Base-by-base conservation (phyloP, 768 basidiomycete genomes). In the Suillus tomentosus region DNA sequence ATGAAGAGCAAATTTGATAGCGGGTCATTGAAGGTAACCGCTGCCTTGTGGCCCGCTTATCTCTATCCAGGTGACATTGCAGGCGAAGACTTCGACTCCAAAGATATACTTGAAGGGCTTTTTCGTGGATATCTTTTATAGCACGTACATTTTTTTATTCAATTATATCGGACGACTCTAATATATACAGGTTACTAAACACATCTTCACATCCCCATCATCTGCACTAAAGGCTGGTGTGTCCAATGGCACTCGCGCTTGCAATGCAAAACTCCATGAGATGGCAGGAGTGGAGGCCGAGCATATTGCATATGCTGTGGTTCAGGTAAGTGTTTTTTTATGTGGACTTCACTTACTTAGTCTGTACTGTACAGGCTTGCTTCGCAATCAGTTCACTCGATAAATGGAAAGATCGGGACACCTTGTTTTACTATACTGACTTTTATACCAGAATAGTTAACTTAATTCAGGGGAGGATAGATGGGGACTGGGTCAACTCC, bases 21-120 rank as follows among this genome's bases (percentile, higher is more conserved):
- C 6, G 8, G 13, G 1, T 56, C 55, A 22, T 9, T 56, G 6
- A 56, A 39, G 37, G 55, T 56, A 8, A 56, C 37, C 14, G 1
- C 36, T 15, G 55, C 37, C 55, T 36, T 56, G 11, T 60, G 60
- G 62, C 64, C 64, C 5, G 40, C 61, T 3, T 50, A 24, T 45
- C 51, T 64, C 19, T 64, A 64, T 51, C 31, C 17, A 13, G 64
- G 61, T 10, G 14, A 64, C 15, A 53, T 31, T 22, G 37, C 47
- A 0, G 50, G 63, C 6, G 45, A 64, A 22, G 36, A 64, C 14
- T 64, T 62, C 10, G 15, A 64, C 36, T 47, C 60, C 1, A 24
- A 36, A 1, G 24, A 48, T 5, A 62, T 64, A 3, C 13, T 40
- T 15, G 48, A 61, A 43, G 64, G 61, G 9, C 54, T 62, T 9